A percentile compares a stretch with the other conserved stretches of the same genome.
phyloP scores from a whole-genome alignment of 352 stramenopile genomes.

The Aphanomyces euteiches region DNA sequence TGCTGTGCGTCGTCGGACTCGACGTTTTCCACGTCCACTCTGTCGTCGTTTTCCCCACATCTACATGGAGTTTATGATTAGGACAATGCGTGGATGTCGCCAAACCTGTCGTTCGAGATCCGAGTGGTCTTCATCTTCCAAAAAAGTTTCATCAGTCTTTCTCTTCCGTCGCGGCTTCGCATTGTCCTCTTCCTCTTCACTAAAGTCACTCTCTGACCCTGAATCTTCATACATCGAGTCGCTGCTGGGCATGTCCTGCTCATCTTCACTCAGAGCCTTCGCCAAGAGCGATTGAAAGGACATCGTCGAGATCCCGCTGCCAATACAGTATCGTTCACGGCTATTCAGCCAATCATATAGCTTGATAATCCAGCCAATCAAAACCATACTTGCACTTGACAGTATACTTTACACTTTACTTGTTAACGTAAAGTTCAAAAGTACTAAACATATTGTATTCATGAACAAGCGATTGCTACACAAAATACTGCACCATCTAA shows the following conservation, averaged over 20 bases:
- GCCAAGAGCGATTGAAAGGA: conserved; percentile 11
- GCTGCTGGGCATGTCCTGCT: conserved; percentile 15
- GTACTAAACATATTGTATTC: background rate
- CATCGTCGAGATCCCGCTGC: background rate
- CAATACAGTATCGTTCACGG: no score
- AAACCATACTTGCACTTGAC: background rate
- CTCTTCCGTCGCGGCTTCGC: conserved; percentile 57
- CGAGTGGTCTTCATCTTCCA: conserved; percentile 71
- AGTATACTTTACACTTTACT: background rate
- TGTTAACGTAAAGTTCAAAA: background rate
- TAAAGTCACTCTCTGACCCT: background rate
- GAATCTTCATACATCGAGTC: conserved; percentile 21
- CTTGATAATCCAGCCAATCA: background rate
- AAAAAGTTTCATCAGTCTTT: conserved; percentile 29
- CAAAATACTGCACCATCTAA: no score
- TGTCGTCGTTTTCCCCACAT: conserved; percentile 74
- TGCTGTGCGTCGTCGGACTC: background rate
- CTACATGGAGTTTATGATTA: conserved; percentile 28
- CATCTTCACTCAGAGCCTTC: conserved; percentile 17
- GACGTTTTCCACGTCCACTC: conserved; percentile 31
- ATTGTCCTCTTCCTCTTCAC: conserved; percentile 33
- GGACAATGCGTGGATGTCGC: background rate
- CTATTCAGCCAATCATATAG: no score
- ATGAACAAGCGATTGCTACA: no score
- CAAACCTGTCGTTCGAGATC: conserved; percentile 69